These are phyloP conservation scores for Neurospora sp. DNA, from an alignment of 495 filamentous ascomycete species.

Conservation along the genomic window DNA sequence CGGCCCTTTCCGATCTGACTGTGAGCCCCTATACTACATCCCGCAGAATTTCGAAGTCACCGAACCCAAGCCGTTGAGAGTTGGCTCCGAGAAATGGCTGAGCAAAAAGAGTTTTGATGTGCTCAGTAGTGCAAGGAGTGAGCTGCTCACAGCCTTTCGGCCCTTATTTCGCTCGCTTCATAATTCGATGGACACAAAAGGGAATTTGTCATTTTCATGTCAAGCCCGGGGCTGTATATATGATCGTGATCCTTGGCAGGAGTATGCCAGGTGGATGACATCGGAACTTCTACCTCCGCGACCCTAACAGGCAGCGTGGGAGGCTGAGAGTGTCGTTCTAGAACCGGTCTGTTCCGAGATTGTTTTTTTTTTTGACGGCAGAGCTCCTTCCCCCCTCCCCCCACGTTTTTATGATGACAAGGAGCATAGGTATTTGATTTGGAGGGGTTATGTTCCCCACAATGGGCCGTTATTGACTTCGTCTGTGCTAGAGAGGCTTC, in stretches of 20 bases:
- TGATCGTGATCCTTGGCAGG: background rate
- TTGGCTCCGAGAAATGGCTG: background rate
- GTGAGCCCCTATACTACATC: background rate
- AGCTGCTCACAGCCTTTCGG: background rate
- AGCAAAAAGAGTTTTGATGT: background rate
- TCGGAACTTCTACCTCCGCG: background rate
- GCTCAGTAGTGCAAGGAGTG: background rate
- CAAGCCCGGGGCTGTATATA: background rate
- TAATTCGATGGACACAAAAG: background rate
- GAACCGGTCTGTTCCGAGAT: background rate
- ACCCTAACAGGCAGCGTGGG: background rate
- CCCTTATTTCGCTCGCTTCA: background rate
- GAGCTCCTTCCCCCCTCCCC: background rate
- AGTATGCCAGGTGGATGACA: background rate
- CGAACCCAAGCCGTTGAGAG: background rate
- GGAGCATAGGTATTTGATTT: background rate
- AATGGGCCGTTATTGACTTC: background rate
- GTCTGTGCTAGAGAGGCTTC: background rate
- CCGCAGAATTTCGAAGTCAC: background rate
- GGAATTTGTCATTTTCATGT: background rate
- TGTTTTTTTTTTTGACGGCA: background rate
- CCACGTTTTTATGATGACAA: background rate
- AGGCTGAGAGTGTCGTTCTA: background rate
- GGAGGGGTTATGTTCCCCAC: background rate
- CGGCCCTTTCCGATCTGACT: background rate